Conservation (phyloP, 768 basidiomycete species). For the Inosperma sp. region DNA sequence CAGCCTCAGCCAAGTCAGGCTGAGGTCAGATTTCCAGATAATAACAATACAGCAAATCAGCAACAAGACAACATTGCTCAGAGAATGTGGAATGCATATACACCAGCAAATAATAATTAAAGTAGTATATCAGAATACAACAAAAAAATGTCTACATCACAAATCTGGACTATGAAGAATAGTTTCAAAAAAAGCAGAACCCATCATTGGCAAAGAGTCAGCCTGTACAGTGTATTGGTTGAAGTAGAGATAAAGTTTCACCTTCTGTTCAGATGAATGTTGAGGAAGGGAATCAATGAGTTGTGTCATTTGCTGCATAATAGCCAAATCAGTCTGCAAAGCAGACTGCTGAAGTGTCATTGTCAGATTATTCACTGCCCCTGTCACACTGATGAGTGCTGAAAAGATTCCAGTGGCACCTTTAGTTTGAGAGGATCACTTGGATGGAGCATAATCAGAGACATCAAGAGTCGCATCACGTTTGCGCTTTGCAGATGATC, state of each 20-base stretch:
- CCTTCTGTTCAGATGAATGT: not conserved
- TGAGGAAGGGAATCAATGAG: not conserved
- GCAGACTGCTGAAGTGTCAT: not conserved
- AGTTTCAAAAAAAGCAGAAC: not conserved
- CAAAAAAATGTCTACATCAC: not conserved
- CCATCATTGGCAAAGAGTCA: not conserved
- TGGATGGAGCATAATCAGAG: not conserved
- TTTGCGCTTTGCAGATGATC: not conserved
- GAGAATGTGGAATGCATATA: constrained; percentile 18
- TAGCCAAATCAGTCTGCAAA: not conserved
- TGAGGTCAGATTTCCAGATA: too few relatives aligned
- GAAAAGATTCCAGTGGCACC: not conserved
- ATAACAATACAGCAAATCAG: constrained; percentile 9
- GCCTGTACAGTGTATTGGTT: not conserved
- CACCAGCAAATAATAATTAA: not conserved
- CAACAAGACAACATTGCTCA: constrained; percentile 14
- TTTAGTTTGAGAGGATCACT: not conserved
- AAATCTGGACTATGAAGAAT: not conserved
- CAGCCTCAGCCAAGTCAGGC: too few relatives aligned
- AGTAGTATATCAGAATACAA: not conserved
- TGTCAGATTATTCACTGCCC: not conserved
- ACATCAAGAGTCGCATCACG: not conserved
- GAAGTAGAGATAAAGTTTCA: not conserved
- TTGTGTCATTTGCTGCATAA: not conserved
- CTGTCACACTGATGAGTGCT: not conserved